Evolutionary conservation across 768 basidiomycete species (phyloP).

Genomic region (Rhodocollybia butyracea): DNA sequence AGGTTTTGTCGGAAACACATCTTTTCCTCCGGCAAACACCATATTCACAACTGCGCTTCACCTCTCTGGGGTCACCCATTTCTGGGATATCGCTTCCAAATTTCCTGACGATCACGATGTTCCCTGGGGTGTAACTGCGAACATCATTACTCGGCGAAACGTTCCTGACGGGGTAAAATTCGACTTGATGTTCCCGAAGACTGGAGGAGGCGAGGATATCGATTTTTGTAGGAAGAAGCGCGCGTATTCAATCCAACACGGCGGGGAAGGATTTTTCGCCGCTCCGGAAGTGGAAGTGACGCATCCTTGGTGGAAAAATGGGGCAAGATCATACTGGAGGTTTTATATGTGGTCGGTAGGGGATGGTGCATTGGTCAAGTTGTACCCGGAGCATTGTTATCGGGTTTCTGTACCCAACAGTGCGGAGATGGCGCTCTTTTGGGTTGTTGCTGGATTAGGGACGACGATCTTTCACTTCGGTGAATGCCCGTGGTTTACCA

Average conservation of each 20-base stretch:
- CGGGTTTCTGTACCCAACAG: conserved; percentile 44
- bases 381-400: conserved; percentile 47
- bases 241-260: conserved; percentile 27
- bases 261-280: conserved; percentile 40
- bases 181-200: conserved; percentile 52
- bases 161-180: conserved; percentile 41
- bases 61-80: conserved; percentile 54
- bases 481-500: conserved; percentile 12
- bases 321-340: conserved; percentile 42
- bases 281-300: conserved; percentile 48
- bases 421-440: conserved; percentile 39
- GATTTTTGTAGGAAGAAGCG: conserved; percentile 54
- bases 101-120: conserved; percentile 41
- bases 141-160: conserved; percentile 48
- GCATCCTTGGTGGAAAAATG: conserved; percentile 58
- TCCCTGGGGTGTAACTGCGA: conserved; percentile 65
- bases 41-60: conserved; percentile 54
- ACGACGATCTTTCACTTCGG: not conserved
- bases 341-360: conserved; percentile 61
- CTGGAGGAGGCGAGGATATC: conserved; percentile 63
- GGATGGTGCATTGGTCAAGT: conserved; percentile 46
- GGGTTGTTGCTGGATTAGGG: conserved; percentile 10
- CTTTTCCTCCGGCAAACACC: conserved; percentile 44
- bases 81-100: conserved; percentile 60
- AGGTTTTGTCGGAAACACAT: conserved; percentile 51